Evolutionary conservation across 768 basidiomycete species (phyloP), one percentile per base, ranked within the genome.

Genomic region (Auriscalpium vulgare): DNA sequence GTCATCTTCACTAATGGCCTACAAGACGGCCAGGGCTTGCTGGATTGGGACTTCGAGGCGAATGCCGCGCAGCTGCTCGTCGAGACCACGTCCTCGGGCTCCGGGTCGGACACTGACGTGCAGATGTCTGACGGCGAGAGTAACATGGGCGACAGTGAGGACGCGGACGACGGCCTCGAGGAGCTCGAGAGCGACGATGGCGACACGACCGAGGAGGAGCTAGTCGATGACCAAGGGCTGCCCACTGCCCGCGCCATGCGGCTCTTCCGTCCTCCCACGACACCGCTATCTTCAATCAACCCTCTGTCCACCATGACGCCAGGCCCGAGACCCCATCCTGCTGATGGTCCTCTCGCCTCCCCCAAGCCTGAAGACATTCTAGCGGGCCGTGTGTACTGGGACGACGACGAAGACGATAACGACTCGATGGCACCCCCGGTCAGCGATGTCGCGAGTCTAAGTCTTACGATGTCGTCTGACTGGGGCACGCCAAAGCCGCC

Each of bases 161-260:
- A 78, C 54, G 74, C 66, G 16, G 67, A 66, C n/a, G 71, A 71
- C n/a, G 62, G 61, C 29, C 63, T 73, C 47, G 60, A 61, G 21
- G 63, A 66, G 46, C 55, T 64, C 37, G 67, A 67, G 44, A 64
- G 65, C n/a, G 66, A 69, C 50, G 84, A 82, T 7, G 87, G 88
- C 1, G 86, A 90, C 59, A 88, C 88, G 4, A 91, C 90, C 1
- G 89, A 91, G 65, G 87, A 89, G 59, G 88, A 92, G 58, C 82
- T 91, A 51, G 83, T 91, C n/a, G 87, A 85, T 53, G 78, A 82
- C 9, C 79, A 83, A 57, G 82, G 85, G 54, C 73, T 88, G 7
- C 86, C 84, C 29, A 91, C 88, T 55, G 81, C 81, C n/a, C 82
- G 81, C 54, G 86, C 87, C 21, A 86, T 89, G 82, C 73, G 75